phyloP scores from a whole-genome alignment of 768 basidiomycete genomes.

The Russula abietina region DNA sequence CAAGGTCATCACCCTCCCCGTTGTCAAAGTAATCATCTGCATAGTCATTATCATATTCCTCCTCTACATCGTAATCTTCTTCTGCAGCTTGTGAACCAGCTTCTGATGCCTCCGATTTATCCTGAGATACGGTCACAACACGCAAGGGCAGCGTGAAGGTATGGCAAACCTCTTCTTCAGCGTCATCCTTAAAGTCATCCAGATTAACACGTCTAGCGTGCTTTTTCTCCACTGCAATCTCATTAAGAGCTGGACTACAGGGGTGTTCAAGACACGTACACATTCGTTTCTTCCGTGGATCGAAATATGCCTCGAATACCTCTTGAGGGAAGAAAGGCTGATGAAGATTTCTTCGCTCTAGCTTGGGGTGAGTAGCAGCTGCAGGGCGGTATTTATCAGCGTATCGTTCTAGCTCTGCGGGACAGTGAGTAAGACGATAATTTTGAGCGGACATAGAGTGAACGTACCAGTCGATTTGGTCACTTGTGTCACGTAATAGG shows the following conservation, averaged over 20 bases:
- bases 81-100: conserved; percentile 58
- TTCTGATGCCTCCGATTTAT: conserved; percentile 67
- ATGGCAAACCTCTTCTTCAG: conserved; percentile 14
- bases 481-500: conserved; percentile 69
- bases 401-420: conserved; percentile 67
- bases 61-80: conserved; percentile 80
- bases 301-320: conserved; percentile 75
- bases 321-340: conserved; percentile 72
- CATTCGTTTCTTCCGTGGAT: conserved; percentile 62
- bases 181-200: conserved; percentile 22
- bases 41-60: conserved; percentile 89
- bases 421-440: conserved; percentile 1
- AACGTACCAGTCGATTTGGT: conserved; percentile 54
- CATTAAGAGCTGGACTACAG: background rate
- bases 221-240: conserved; percentile 16
- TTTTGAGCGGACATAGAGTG: background rate
- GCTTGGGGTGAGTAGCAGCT: conserved; percentile 49
- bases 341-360: conserved; percentile 66
- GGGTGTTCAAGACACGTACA: conserved; percentile 29
- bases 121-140: conserved; percentile 34
- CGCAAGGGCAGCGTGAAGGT: background rate
- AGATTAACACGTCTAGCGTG: conserved; percentile 17
- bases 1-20: conserved; percentile 74
- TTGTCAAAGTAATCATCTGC: conserved; percentile 90
- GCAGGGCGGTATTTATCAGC: conserved; percentile 79